Evolutionary conservation across 345 rosid genomes (phyloP).

Genomic region (Eutrema yunnanense): DNA sequence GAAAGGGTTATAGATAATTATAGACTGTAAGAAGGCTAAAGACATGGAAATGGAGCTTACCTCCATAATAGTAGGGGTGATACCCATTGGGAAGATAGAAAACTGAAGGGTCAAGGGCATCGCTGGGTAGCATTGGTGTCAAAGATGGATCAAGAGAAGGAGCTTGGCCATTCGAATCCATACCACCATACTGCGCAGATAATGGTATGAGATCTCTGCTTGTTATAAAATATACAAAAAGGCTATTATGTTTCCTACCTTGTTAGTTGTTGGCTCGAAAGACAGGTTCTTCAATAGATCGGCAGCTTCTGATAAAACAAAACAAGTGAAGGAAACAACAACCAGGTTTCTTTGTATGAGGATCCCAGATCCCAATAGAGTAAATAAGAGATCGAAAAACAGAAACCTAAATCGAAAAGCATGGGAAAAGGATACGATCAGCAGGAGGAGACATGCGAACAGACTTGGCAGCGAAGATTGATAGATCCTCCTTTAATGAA

Average conservation of each 20-base stretch:
- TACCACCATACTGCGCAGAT: slow-evolving; percentile 37
- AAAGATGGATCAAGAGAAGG: too few relatives aligned
- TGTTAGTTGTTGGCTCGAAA: slow-evolving; percentile 48
- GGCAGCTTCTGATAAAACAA: slow-evolving; percentile 41
- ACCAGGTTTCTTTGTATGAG: too few relatives aligned
- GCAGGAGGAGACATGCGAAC: slow-evolving; percentile 52
- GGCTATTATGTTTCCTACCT: slow-evolving; percentile 27
- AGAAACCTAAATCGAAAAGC: too few relatives aligned
- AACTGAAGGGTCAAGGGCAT: slow-evolving; percentile 39
- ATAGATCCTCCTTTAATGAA: background rate
- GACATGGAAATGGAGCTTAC: background rate
- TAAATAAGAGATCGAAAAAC: background rate
- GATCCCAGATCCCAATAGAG: background rate
- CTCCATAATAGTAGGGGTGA: slow-evolving; percentile 48
- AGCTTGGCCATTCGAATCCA: slow-evolving; percentile 26
- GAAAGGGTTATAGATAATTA: background rate
- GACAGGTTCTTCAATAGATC: slow-evolving; percentile 61
- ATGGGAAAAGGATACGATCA: slow-evolving; percentile 55
- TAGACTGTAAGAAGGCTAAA: background rate
- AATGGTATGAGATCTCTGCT: background rate
- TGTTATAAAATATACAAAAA: background rate
- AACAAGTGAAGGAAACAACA: slow-evolving; percentile 40
- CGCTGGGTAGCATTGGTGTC: too few relatives aligned
- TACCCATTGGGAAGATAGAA: slow-evolving; percentile 54
- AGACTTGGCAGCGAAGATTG: background rate